A percentile compares a stretch with the other conserved stretches of the same genome.
Conservation (phyloP, 768 basidiomycete genomes). For the Boletus edulis region DNA sequence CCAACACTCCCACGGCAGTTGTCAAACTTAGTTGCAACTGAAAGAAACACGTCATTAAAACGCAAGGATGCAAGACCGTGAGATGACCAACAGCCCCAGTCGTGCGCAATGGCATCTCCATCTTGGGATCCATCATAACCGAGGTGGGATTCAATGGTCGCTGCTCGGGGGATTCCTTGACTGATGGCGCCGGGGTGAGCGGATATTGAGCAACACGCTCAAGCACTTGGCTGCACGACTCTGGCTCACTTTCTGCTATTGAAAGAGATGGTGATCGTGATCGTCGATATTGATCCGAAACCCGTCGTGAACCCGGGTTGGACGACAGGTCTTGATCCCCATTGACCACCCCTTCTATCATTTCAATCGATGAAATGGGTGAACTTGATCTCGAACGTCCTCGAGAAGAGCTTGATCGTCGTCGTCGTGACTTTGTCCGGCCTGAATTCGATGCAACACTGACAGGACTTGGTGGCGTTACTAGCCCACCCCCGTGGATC, state of each 20-base stretch:
- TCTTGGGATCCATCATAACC: constrained; percentile 14
- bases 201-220: constrained; percentile 25
- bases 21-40: constrained; percentile 34
- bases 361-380: constrained; percentile 32
- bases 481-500: constrained; percentile 45
- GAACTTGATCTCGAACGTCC: constrained; percentile 37
- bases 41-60: constrained; percentile 23
- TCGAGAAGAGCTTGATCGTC: constrained; percentile 42
- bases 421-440: constrained; percentile 38
- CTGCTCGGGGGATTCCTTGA: constrained; percentile 30
- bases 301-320: constrained; percentile 21
- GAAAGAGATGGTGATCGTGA: constrained; percentile 32
- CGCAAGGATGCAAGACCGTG: constrained; percentile 7
- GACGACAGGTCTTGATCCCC: constrained; percentile 17
- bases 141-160: constrained; percentile 6
- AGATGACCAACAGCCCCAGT: constrained; percentile 30
- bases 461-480: constrained; percentile 75
- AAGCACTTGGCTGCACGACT: constrained; percentile 18
- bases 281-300: constrained; percentile 22
- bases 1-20: constrained; percentile 61
- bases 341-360: constrained; percentile 30
- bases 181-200: constrained; percentile 30
- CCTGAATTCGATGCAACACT: constrained; percentile 65
- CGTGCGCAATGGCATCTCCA: constrained; percentile 16
- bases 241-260: constrained; percentile 30